Evolutionary conservation across 2,329 filamentous ascomycete genomes (phyloP).

Genomic region (Coniochaeta sp.): DNA sequence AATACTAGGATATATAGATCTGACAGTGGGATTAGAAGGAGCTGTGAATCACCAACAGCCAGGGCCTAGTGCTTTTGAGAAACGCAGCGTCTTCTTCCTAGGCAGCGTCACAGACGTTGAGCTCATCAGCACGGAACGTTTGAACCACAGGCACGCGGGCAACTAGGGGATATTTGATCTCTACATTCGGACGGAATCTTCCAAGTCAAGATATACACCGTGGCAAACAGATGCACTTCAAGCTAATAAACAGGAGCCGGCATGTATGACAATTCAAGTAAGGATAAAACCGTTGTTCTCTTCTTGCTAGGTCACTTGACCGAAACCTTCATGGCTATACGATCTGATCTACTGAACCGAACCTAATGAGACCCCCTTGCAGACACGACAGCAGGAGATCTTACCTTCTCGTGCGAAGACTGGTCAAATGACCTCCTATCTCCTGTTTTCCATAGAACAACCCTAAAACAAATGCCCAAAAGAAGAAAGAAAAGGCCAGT

Average conservation of each 20-base stretch:
- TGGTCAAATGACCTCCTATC: not conserved
- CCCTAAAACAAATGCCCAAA: not conserved
- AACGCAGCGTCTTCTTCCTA: too few species aligned
- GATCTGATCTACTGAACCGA: not conserved
- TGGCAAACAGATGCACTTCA: not conserved
- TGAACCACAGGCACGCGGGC: too few species aligned
- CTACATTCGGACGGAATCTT: too few species aligned
- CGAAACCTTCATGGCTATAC: conserved; percentile 2
- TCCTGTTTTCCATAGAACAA: not conserved
- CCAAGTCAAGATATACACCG: too few species aligned
- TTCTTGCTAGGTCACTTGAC: conserved; percentile 1
- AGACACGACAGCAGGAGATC: not conserved
- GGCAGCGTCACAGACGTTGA: too few species aligned
- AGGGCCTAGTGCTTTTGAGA: too few species aligned
- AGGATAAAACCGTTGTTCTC: not conserved
- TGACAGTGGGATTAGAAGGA: too few species aligned
- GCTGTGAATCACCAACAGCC: too few species aligned
- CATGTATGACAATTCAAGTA: not conserved
- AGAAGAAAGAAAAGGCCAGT: not conserved
- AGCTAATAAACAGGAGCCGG: not conserved
- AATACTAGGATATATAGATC: too few species aligned
- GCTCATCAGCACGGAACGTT: too few species aligned
- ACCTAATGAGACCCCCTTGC: not conserved
- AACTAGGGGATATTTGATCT: too few species aligned
- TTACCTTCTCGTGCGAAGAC: not conserved